Conservation (phyloP, 306 rosid genomes). For the Clitoria ternatea region DNA sequence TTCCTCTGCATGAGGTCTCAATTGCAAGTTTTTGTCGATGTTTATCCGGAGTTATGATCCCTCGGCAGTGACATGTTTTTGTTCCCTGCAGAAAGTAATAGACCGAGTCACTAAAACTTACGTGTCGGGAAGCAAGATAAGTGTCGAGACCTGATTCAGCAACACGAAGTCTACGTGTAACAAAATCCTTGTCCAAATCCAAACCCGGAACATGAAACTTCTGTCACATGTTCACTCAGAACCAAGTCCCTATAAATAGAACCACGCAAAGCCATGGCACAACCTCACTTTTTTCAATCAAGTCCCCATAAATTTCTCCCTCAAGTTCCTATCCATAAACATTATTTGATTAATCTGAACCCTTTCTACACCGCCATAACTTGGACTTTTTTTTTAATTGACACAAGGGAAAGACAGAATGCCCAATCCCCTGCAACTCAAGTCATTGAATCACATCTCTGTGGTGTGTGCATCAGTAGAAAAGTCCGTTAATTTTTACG, state of each 20-base stretch:
- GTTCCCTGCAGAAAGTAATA: neutral
- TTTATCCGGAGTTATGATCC: constrained; percentile 5
- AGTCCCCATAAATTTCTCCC: too few species aligned
- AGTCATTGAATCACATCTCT: constrained; percentile 85
- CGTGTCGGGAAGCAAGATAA: constrained; percentile 28
- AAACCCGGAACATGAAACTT: constrained; percentile 1
- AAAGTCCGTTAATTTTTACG: constrained; percentile 58
- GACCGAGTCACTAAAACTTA: constrained; percentile 10
- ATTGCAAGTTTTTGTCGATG: neutral
- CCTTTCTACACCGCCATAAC: neutral
- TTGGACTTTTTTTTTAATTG: neutral
- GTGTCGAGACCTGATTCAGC: constrained; percentile 28
- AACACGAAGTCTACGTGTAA: constrained; percentile 30
- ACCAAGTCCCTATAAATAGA: neutral
- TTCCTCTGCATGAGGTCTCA: neutral
- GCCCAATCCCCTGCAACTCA: constrained; percentile 60
- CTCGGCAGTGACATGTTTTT: neutral
- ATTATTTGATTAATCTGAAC: neutral
- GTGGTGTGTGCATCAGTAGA: constrained; percentile 59
- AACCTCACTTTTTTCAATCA: neutral
- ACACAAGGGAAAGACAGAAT: neutral
- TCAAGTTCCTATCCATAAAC: neutral
- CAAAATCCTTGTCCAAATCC: neutral
- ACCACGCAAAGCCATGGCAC: neutral
- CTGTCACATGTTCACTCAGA: neutral